phyloP scores from a whole-genome alignment of 139 green algal species.

The Nannochloris sp. region DNA sequence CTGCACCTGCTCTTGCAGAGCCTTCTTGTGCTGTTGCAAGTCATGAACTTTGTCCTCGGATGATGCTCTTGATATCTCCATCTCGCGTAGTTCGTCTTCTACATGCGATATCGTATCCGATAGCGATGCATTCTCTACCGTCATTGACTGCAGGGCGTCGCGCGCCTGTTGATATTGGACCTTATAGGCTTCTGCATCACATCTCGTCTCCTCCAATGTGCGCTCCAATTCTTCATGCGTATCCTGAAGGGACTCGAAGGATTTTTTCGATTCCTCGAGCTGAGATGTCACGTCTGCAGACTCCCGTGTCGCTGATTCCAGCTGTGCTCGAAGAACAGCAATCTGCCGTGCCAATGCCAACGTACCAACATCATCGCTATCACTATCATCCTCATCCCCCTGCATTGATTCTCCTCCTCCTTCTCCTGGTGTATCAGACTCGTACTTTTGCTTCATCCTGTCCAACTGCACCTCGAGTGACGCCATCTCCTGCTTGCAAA shows the following conservation, averaged over 20 bases:
- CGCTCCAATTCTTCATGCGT: too few species aligned
- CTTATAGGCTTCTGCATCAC: too few species aligned
- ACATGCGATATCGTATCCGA: background rate
- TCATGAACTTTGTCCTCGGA: background rate
- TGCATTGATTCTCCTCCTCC: background rate
- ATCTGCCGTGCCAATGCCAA: conserved; percentile 1
- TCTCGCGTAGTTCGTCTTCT: background rate
- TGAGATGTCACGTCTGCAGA: background rate
- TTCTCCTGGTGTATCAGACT: background rate
- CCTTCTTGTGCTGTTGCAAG: background rate
- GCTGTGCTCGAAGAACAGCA: conserved; percentile 2
- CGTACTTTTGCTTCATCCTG: background rate
- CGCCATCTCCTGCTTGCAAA: background rate
- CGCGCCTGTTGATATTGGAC: background rate
- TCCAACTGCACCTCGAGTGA: conserved; percentile 3
- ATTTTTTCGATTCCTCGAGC: too few species aligned
- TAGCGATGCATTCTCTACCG: background rate
- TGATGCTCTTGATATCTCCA: background rate
- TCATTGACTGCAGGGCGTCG: background rate
- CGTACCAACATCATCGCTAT: background rate
- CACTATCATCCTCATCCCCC: background rate
- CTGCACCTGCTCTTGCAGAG: background rate
- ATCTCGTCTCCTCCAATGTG: too few species aligned
- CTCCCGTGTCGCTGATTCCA: background rate
- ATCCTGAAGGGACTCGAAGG: too few species aligned